Percentiles rank a stretch among this genome's conserved stretches.
phyloP scores from a whole-genome alignment of 495 filamentous ascomycete genomes.

The Glutinoglossum americanum region DNA sequence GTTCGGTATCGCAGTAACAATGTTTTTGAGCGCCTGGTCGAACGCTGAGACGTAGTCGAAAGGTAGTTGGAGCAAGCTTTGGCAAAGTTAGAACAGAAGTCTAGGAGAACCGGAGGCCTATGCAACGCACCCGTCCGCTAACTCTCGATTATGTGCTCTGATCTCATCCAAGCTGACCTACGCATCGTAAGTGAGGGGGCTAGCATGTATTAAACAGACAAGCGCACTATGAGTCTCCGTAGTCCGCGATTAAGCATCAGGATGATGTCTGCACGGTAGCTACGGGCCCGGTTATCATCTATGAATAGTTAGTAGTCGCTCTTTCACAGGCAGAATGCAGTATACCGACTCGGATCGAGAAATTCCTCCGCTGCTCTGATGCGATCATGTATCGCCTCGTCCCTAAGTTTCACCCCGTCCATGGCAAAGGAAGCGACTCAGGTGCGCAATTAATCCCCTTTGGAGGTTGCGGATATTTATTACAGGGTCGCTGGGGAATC shows the following conservation, averaged over 20 bases:
- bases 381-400: slow-evolving; percentile 63
- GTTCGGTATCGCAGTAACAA: slow-evolving; percentile 56
- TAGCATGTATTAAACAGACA: slow-evolving; percentile 3
- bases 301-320: slow-evolving; percentile 6
- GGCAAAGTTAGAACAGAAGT: slow-evolving; percentile 3
- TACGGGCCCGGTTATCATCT: slow-evolving; percentile 28
- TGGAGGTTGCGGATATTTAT: not conserved
- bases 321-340: slow-evolving; percentile 2
- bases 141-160: slow-evolving; percentile 65
- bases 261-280: slow-evolving; percentile 68
- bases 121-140: slow-evolving; percentile 51
- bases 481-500: not conserved
- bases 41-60: slow-evolving; percentile 80
- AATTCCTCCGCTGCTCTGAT: slow-evolving; percentile 66
- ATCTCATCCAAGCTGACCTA: slow-evolving; percentile 89
- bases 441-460: not conserved
- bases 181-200: slow-evolving; percentile 7
- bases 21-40: slow-evolving; percentile 69
- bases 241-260: slow-evolving; percentile 81
- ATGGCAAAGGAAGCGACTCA: slow-evolving; percentile 20
- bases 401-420: slow-evolving; percentile 53
- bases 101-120: not conserved
- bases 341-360: slow-evolving; percentile 49
- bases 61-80: slow-evolving; percentile 52
- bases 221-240: slow-evolving; percentile 38